These are phyloP conservation scores for Solanum sparsipilum DNA, from an alignment of 257 asterid species.

Conservation along the genomic window DNA sequence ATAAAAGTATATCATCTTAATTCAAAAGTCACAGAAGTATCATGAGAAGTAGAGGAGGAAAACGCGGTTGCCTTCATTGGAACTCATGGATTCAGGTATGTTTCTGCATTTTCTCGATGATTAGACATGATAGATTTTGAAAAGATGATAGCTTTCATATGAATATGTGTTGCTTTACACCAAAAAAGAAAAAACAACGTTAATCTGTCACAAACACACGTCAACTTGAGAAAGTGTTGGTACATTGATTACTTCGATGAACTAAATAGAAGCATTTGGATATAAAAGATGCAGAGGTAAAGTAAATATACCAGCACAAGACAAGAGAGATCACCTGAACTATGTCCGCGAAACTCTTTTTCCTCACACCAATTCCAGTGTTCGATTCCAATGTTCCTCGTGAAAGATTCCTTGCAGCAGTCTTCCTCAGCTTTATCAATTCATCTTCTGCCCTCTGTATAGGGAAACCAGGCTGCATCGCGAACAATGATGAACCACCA, in stretches of 20 bases:
- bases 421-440: conserved; percentile 45
- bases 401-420: conserved; percentile 43
- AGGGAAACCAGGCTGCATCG: conserved; percentile 36
- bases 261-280: background rate
- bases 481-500: conserved; percentile 17
- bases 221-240: background rate
- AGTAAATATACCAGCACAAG: background rate
- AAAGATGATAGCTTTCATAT: background rate
- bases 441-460: conserved; percentile 46
- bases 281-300: background rate
- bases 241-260: background rate
- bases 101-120: background rate
- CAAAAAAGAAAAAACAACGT: background rate
- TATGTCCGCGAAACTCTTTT: conserved; percentile 87
- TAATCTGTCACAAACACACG: background rate
- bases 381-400: conserved; percentile 20
- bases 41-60: background rate
- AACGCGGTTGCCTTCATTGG: background rate
- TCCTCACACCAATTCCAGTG: conserved; percentile 50
- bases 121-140: background rate
- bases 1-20: background rate
- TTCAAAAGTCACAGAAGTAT: background rate
- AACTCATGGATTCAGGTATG: background rate
- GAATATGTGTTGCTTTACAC: background rate
- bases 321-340: conserved; percentile 44